Evolutionary conservation across 371 early-diverging fungal species (phyloP).

Genomic region (Mucor irregularis): DNA sequence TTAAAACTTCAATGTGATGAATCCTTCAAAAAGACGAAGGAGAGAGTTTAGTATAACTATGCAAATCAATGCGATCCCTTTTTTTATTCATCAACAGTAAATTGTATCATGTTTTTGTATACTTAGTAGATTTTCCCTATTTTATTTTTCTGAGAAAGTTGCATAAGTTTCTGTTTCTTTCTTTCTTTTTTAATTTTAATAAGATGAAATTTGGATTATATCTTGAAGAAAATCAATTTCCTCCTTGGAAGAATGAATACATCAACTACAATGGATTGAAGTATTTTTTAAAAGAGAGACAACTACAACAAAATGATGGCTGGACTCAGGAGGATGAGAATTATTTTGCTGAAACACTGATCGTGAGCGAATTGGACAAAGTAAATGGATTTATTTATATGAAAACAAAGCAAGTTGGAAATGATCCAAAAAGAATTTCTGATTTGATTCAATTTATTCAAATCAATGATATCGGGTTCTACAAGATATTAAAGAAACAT

Average conservation of each 20-base stretch:
- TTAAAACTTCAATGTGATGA: too few species aligned
- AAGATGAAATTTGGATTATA: slow-evolving; percentile 22
- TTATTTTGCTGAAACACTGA: background rate
- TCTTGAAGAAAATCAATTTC: slow-evolving; percentile 5
- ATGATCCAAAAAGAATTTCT: slow-evolving; percentile 58
- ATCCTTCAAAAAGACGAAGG: too few species aligned
- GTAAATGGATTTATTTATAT: slow-evolving; percentile 11
- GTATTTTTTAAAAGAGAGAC: slow-evolving; percentile 17
- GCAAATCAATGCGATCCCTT: too few species aligned
- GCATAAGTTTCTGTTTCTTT: background rate
- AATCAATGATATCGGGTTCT: slow-evolving; percentile 88
- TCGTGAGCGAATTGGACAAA: slow-evolving; percentile 5
- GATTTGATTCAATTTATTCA: slow-evolving; percentile 86
- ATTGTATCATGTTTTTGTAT: too few species aligned
- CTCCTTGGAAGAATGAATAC: slow-evolving; percentile 23
- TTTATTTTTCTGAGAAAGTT: too few species aligned
- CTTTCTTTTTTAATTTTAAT: background rate
- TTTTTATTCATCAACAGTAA: too few species aligned
- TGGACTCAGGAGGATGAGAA: slow-evolving; percentile 17
- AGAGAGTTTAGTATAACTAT: too few species aligned
- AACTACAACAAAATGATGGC: background rate
- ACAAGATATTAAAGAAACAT: slow-evolving; percentile 94
- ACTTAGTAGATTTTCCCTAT: too few species aligned
- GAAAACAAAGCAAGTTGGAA: slow-evolving; percentile 6
- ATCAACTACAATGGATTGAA: slow-evolving; percentile 18